Evolutionary conservation across 208 protist genomes (phyloP), one percentile per base, ranked within the genome.

Genomic region (Crithidia mellificae): DNA sequence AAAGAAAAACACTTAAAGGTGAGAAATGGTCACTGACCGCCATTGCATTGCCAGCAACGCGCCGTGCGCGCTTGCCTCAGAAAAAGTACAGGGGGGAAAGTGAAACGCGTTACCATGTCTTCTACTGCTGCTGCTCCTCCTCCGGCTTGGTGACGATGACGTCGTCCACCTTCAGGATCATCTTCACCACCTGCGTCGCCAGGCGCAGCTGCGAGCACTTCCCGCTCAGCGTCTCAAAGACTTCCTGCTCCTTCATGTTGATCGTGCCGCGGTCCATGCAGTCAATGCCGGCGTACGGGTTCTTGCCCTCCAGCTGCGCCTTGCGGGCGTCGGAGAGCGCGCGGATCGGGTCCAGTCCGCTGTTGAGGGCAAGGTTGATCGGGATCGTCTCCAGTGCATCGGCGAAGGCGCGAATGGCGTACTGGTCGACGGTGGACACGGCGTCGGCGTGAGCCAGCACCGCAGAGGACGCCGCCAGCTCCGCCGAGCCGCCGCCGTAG

Each of bases 91-190:
- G n/a, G n/a, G n/a, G n/a, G n/a, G n/a, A n/a, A n/a, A n/a, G n/a
- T n/a, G n/a, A n/a, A n/a, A n/a, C n/a, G n/a, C n/a, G n/a, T n/a
- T n/a, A n/a, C n/a, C n/a, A n/a, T n/a, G n/a, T n/a, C n/a, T n/a
- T n/a, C n/a, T 72, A 63, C 62, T 82, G 58, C 74, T 92, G 77
- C 73, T 90, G 77, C 66, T 91, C 59, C 72, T 94, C 85, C 5
- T 87, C 81, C 5, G 90, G 79, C 70, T 94, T 83, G 30, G 88
- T 93, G n/a, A 93, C 75, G 49, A 99, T 99, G 38, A 99, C 96
- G 81, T 99, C 99, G 85, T 99, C 99, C 46, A 99, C 99, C 92
- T 99, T 99, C 20, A 99, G 86, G 67, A 99, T 99, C 99, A 99
- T 99, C 83, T 99, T 99, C 55, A 99, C 98, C 14, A 99, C 97